These are phyloP conservation scores for Blastocystis hominis DNA, from an alignment of 352 stramenopile genomes.

Conservation along the genomic window DNA sequence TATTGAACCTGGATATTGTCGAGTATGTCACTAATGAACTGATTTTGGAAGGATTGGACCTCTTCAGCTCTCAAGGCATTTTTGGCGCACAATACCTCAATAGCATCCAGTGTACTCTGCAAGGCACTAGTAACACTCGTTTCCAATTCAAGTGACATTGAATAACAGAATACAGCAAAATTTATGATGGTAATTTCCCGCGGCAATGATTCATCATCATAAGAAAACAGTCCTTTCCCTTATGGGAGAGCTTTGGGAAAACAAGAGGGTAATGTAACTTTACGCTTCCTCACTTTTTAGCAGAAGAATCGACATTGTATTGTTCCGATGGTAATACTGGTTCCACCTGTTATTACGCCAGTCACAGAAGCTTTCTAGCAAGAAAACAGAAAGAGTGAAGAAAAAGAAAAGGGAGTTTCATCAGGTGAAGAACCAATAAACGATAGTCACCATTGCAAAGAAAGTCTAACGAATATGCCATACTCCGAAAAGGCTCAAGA, in stretches of 20 bases:
- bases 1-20: conserved; percentile 18
- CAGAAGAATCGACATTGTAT: no score
- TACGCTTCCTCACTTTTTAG: no score
- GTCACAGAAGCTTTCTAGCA: no score
- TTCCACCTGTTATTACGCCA: no score
- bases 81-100: background rate
- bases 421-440: background rate
- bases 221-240: no score
- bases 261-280: no score
- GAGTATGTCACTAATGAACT: background rate
- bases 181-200: no score
- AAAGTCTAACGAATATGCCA: background rate
- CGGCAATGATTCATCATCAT: no score
- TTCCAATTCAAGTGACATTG: background rate
- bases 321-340: no score
- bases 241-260: no score
- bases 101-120: background rate
- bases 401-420: background rate
- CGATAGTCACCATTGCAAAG: background rate
- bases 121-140: background rate
- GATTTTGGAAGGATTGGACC: background rate
- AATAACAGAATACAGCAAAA: no score
- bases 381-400: background rate
- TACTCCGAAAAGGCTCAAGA: background rate
- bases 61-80: background rate